Base-by-base conservation (phyloP, 805 yeast species). In the Candida ficus region DNA sequence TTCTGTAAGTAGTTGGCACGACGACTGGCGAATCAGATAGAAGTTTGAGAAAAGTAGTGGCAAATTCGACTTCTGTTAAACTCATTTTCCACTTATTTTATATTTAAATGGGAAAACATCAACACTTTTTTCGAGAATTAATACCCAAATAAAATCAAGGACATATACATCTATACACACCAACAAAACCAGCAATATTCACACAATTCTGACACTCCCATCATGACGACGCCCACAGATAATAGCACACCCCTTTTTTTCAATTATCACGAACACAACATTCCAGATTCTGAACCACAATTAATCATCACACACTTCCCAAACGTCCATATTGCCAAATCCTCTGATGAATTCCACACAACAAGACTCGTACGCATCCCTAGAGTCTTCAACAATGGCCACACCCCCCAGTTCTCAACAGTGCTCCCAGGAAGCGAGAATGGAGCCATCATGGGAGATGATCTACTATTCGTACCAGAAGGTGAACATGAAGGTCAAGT, bases 281-380 rank as follows among this genome's bases (percentile, higher is more conserved):
- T 26, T 13, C n/a, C n/a, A 13, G n/a, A 26, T 5, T n/a, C 61
- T 33, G 58, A 58, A 4, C 55, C 52, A 25, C 59, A 72, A 2
- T 49, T 79, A 10, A 73, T 76, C 17, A 58, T 79, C 9, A 80
- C 81, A 25, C 90, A 83, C 58, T 83, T 80, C 53, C 89, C 88
- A 6, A 79, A 80, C 48, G 62, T 70, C 4, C 71, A 78, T 53
- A 69, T 52, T 1, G 54, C 64, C 4, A 43, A 37, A 4, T 52
- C 51, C 7, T 62, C 75, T 2, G 39, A 43, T 0, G 46, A 38
- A 17, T 68, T 52, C 43, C 33, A 41, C 16, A 42, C 51, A 7
- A 76, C 84, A 0, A 61, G 91, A 43, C 67, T 83, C n/a, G 80
- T 83, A 4, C 56, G 90, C 38, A 66, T 83, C 3, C 88, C 91